These are phyloP conservation scores for Tremella mesenterica DNA, from an alignment of 768 basidiomycete species.

Conservation along the genomic window DNA sequence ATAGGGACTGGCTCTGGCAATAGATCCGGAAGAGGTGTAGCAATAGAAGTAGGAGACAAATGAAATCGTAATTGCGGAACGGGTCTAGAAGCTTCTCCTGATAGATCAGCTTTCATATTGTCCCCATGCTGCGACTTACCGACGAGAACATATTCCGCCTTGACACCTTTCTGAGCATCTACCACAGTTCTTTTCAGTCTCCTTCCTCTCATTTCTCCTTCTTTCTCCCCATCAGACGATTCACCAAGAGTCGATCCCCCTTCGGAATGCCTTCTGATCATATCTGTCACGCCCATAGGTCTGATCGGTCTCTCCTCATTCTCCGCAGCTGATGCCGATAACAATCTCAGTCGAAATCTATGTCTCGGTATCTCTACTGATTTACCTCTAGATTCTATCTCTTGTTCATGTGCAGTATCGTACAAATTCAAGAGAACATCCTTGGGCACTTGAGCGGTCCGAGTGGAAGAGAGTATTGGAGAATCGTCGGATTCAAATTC, in stretches of 20 bases:
- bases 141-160: constrained; percentile 46
- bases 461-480: no score
- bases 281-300: constrained; percentile 22
- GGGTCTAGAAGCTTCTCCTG: constrained; percentile 32
- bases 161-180: constrained; percentile 30
- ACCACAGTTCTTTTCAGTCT: constrained; percentile 15
- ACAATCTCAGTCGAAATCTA: constrained; percentile 18
- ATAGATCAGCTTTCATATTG: constrained; percentile 4
- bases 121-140: constrained; percentile 31
- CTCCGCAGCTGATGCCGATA: constrained; percentile 14
- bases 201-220: constrained; percentile 5
- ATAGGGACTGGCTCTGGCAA: constrained; percentile 2
- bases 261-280: constrained; percentile 12
- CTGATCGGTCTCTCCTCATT: constrained; percentile 4
- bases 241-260: no score
- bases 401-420: no score
- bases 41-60: constrained; percentile 21
- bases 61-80: constrained; percentile 45
- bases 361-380: no score
- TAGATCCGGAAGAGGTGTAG: constrained; percentile 1
- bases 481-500: constrained; percentile 34
- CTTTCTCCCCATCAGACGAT: neutral
- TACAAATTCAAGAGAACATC: no score
- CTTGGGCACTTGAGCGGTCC: no score
- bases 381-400: no score